phyloP scores from a whole-genome alignment of 2,329 filamentous ascomycete genomes.

The Gaeumannomyces tritici region DNA sequence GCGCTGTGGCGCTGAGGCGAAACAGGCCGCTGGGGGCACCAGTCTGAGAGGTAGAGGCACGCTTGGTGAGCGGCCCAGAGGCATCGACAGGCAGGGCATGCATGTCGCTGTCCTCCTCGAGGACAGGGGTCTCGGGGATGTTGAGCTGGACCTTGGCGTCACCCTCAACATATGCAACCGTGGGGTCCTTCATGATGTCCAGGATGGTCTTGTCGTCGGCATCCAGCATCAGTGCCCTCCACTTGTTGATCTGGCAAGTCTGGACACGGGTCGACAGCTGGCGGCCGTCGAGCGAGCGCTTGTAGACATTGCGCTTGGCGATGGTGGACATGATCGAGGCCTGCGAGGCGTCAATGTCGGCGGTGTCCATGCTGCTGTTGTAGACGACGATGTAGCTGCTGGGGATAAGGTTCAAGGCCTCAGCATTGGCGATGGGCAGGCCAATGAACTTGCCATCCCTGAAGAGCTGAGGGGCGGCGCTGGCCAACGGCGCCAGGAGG shows the following conservation, averaged over 20 bases:
- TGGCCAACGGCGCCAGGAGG: conserved; percentile 3
- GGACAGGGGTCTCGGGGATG: conserved; percentile 6
- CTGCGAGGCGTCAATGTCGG: conserved; percentile 38
- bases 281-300: conserved; percentile 37
- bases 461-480: not conserved
- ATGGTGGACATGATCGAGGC: conserved; percentile 36
- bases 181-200: conserved; percentile 34
- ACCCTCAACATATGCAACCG: conserved; percentile 32
- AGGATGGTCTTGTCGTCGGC: conserved; percentile 23
- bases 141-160: conserved; percentile 35
- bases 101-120: not conserved
- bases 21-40: conserved; percentile 43
- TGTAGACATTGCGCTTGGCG: conserved; percentile 46
- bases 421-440: conserved; percentile 39
- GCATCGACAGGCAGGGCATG: not conserved
- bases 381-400: conserved; percentile 58
- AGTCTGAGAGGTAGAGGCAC: conserved; percentile 34
- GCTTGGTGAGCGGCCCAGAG: conserved; percentile 1
- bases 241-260: conserved; percentile 35
- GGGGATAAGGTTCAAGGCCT: conserved; percentile 37
- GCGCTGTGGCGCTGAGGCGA: conserved; percentile 36
- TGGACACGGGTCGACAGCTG: conserved; percentile 36
- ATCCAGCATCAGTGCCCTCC: conserved; percentile 39
- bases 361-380: conserved; percentile 40
- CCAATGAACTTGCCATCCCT: conserved; percentile 15